Base-by-base conservation (phyloP, 176 grass and related monocot species). In the Tuctoria greenei region DNA sequence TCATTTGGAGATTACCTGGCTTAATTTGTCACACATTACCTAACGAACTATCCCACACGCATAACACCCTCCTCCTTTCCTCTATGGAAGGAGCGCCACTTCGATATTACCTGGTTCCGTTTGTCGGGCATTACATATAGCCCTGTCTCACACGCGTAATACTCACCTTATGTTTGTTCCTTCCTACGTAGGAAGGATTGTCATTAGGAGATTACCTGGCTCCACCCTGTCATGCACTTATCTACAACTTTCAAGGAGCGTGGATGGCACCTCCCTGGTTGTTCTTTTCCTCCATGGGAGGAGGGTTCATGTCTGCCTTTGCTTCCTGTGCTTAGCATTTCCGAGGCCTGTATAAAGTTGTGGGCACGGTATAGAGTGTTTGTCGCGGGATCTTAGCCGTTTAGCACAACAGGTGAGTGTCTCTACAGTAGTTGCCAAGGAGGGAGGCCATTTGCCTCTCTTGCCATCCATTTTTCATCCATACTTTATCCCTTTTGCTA, bases 401-500 rank as follows among this genome's bases (percentile, higher is more conserved):
- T 27, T 31, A 31, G 7, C 10, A 23, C 31, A 23, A 58, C 20
- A 10, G 57, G n/a, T 58, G 55, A 58, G 55, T 25, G 39, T 41
- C 16, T 13, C 45, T 16, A 47, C 45, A 10, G 10, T 54, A 54
- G 0, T 55, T 55, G 51, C 20, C 21, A 10, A 20, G 51, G 35
- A 25, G 2, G 50, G 44, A 62, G 76, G 52, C 60, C 67, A 64
- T 84, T 71, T 46, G 74, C 35, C 8, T 37, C 77, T 28, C 45
- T 34, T 25, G 73, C 61, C 80, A 67, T 78, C 82, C 82, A 42
- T 25, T 54, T 54, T 54, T 20, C 69, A 23, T 70, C 40, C 21
- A 73, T 79, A 81, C 81, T 55, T 71, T 66, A 71, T 71, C 31
- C 27, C 84, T 76, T 76, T 62, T 34, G 62, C 41, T 43, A 0